phyloP scores from a whole-genome alignment of 805 yeast species.

The Wickerhamiella qilinensis region DNA sequence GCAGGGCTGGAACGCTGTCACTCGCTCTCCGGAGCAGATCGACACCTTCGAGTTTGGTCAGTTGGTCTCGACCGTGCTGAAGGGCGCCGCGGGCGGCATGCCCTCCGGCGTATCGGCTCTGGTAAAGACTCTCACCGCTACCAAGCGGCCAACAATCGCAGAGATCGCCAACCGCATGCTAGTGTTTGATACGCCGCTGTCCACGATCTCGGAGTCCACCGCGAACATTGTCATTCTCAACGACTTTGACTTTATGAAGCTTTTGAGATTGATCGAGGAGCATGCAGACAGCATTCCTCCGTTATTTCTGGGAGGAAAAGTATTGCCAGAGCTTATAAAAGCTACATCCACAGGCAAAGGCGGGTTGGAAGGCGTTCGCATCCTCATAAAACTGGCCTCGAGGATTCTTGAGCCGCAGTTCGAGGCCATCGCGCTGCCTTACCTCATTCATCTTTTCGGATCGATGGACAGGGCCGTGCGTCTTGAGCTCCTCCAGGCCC shows the following conservation, averaged over 20 bases:
- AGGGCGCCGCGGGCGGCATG: slow-evolving; percentile 12
- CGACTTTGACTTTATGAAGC: slow-evolving; percentile 8
- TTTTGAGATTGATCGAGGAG: slow-evolving; percentile 5
- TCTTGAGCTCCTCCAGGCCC: slow-evolving; percentile 45
- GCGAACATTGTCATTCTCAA: slow-evolving; percentile 29
- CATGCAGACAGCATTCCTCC: slow-evolving; percentile 25
- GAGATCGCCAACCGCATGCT: neutral
- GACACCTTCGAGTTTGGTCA: slow-evolving; percentile 54
- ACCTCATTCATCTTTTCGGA: slow-evolving; percentile 44
- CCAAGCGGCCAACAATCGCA: neutral
- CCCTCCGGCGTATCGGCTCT: neutral
- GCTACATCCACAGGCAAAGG: slow-evolving; percentile 18
- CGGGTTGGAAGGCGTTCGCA: slow-evolving; percentile 17
- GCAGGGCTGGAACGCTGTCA: slow-evolving; percentile 29
- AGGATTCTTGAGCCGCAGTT: slow-evolving; percentile 23
- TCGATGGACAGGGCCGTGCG: slow-evolving; percentile 66
- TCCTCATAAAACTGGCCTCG: slow-evolving; percentile 21
- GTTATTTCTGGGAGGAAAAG: slow-evolving; percentile 38
- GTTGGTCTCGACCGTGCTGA: slow-evolving; percentile 33
- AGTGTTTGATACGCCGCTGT: slow-evolving; percentile 28
- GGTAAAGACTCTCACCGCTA: neutral
- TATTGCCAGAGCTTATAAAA: slow-evolving; percentile 51
- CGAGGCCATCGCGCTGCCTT: slow-evolving; percentile 35
- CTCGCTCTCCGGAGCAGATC: slow-evolving; percentile 19
- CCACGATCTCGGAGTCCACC: slow-evolving; percentile 36